Evolutionary conservation across 768 basidiomycete species (phyloP), one percentile per base, ranked within the genome.

Genomic region (Lentinula lateritia): DNA sequence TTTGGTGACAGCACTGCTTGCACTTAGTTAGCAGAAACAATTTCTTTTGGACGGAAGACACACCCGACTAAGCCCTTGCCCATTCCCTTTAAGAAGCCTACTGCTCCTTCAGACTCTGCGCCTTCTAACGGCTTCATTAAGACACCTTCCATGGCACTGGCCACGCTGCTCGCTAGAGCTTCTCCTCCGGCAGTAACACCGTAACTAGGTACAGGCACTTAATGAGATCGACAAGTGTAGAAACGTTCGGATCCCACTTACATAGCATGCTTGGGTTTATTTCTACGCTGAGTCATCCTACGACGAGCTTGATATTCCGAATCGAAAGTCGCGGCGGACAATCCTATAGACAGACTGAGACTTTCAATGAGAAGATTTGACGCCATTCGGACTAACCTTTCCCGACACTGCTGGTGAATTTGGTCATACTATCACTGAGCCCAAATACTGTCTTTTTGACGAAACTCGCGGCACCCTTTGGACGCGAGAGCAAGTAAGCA

Each of bases 361-460:
- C 34, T 16, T 16, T 23, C 43, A 35, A 34, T 8, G 13, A 18
- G 34, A n/a, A 23, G n/a, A 38, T 6, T 41, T 32, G 28, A 16
- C 39, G 32, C 12, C 12, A 13, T 52, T n/a, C 4, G 20, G 28
- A 43, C 16, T 6, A 48, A 91, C 94, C 95, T 82, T 99, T 99
- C 46, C 96, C 93, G 63, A 99, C 87, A 71, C 94, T 97, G 65
- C 95, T 93, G 1, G 97, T 98, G 69, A 99, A 89, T 74, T 98
- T 98, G n/a, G 95, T 95, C 71, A 99, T 79, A 70, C 93, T 96
- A 69, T 99, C 96, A 38, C 92, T 91, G 46, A 99, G 72, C 41
- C 97, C 97, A 67, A 98, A 99, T 6, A 98, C 92, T 0, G 96
- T 97, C 78, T 99, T 99, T 80, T 98, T 98, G 59, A 98, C 91